Conservation (phyloP, 202 grass and related monocot genomes). For the Brachypodium distachyon region DNA sequence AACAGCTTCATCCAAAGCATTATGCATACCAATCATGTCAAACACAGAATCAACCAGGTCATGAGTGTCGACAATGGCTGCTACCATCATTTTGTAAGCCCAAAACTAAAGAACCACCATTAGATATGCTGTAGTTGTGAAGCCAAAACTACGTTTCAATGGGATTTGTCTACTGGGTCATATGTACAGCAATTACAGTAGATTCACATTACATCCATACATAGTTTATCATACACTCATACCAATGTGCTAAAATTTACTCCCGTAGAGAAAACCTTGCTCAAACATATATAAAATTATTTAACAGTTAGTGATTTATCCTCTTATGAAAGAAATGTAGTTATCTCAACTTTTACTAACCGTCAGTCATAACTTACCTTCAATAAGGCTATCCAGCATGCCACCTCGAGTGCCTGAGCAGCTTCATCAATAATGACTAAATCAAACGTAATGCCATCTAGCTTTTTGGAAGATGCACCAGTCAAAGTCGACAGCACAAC, state of each 20-base stretch:
- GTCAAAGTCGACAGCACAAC: conserved; percentile 96
- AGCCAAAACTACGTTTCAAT: neutral
- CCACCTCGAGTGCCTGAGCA: conserved; percentile 94
- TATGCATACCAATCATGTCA: neutral
- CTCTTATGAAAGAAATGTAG: neutral
- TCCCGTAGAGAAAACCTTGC: neutral
- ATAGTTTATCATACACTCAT: neutral
- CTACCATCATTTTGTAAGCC: neutral
- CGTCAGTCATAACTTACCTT: conserved; percentile 46
- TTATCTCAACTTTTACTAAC: neutral
- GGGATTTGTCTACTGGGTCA: neutral
- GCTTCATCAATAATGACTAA: conserved; percentile 97
- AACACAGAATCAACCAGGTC: conserved; percentile 12
- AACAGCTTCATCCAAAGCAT: neutral
- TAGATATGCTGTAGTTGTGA: neutral
- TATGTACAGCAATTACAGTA: neutral
- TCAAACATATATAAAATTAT: neutral
- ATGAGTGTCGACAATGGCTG: neutral
- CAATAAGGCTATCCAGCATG: conserved; percentile 89
- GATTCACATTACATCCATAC: neutral
- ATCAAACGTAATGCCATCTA: conserved; percentile 76
- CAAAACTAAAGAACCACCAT: neutral
- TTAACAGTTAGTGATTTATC: neutral
- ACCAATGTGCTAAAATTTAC: neutral
- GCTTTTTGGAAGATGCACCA: conserved; percentile 79